These are phyloP conservation scores for Endothia cerciana DNA, from an alignment of 2,329 filamentous ascomycete species.

Conservation along the genomic window DNA sequence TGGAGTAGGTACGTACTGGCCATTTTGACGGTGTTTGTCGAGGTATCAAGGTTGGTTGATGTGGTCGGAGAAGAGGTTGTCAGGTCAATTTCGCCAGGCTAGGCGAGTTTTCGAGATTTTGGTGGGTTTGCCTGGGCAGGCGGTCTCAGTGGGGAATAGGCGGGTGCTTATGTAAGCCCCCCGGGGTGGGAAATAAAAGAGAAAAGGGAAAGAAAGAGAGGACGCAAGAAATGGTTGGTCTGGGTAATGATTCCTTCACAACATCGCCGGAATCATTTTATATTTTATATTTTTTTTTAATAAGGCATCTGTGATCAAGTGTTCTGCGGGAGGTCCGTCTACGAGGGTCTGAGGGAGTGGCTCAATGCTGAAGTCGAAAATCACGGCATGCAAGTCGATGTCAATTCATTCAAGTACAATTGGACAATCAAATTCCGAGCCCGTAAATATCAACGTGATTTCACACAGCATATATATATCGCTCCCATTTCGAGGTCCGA, in stretches of 20 bases:
- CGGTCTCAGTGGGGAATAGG: slow-evolving; percentile 25
- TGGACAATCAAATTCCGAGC: not conserved
- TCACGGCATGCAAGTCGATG: not conserved
- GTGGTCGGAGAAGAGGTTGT: slow-evolving; percentile 23
- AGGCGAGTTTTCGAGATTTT: slow-evolving; percentile 34
- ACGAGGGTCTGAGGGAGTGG: too few relatives aligned
- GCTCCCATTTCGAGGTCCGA: not conserved
- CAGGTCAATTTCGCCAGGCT: slow-evolving; percentile 24
- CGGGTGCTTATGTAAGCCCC: not conserved
- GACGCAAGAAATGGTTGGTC: too few relatives aligned
- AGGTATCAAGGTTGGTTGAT: slow-evolving; percentile 39
- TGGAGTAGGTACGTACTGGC: slow-evolving; percentile 61
- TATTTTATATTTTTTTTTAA: too few relatives aligned
- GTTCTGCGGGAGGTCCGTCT: too few relatives aligned
- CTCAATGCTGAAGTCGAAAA: not conserved
- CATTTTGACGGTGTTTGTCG: slow-evolving; percentile 59
- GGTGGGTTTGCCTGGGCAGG: slow-evolving; percentile 31
- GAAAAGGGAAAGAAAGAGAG: too few relatives aligned
- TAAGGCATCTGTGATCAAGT: too few relatives aligned
- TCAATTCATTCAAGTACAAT: not conserved
- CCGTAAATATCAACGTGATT: not conserved
- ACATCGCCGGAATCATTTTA: too few relatives aligned
- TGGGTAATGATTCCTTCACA: too few relatives aligned
- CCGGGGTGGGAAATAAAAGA: too few relatives aligned
- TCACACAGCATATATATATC: not conserved